Evolutionary conservation across 2,329 filamentous ascomycete species (phyloP).

Genomic region (Harringtonia aguacate): DNA sequence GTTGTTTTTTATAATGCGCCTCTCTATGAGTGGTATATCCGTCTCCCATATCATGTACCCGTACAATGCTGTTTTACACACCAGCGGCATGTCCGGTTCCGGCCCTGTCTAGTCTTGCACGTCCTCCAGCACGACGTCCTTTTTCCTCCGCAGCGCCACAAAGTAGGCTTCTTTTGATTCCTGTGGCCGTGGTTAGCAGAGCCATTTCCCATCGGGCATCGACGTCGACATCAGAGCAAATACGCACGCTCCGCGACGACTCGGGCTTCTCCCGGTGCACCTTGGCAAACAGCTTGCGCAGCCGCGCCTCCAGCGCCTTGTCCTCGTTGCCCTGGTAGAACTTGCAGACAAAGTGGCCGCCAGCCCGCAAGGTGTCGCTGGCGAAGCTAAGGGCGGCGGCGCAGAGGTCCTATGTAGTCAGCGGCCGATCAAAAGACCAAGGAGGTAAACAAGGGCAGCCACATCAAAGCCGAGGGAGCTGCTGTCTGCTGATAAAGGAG

Average conservation of each 20-base stretch:
- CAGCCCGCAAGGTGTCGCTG: conserved; percentile 68
- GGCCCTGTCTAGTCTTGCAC: conserved; percentile 6
- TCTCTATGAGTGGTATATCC: too few species aligned
- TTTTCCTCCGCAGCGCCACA: conserved; percentile 63
- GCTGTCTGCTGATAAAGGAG: too few species aligned
- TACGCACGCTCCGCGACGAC: conserved; percentile 79
- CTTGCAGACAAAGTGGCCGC: conserved; percentile 92
- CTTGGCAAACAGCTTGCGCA: conserved; percentile 67
- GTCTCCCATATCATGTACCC: neutral
- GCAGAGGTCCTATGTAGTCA: conserved; percentile 65
- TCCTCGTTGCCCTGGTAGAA: conserved; percentile 92
- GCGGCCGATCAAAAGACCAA: neutral
- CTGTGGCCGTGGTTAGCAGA: conserved; percentile 26
- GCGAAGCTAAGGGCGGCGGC: conserved; percentile 74
- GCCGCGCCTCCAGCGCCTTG: conserved; percentile 60
- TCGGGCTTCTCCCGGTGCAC: conserved; percentile 87
- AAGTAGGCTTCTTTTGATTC: conserved; percentile 83
- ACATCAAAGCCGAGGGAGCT: too few species aligned
- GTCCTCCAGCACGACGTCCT: conserved; percentile 19
- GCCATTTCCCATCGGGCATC: too few species aligned
- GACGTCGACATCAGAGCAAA: too few species aligned
- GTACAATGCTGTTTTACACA: neutral
- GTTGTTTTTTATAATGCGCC: too few species aligned
- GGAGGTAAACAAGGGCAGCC: too few species aligned
- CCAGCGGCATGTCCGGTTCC: neutral